Evolutionary conservation across 2,329 filamentous ascomycete species (phyloP).

Genomic region (Microsporum canis): DNA sequence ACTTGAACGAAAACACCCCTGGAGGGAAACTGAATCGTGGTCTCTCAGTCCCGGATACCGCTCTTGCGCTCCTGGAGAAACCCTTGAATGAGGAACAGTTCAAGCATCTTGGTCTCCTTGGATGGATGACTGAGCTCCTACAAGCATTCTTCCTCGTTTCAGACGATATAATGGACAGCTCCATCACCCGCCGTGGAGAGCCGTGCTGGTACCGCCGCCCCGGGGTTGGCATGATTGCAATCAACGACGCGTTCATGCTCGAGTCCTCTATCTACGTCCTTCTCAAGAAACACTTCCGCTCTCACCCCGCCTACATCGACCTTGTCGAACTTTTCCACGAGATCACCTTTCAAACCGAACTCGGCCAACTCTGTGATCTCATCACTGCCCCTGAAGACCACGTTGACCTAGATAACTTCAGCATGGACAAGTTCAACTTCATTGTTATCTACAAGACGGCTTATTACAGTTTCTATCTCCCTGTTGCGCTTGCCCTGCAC

Average conservation of each 20-base stretch:
- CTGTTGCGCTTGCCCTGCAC: conserved; percentile 80
- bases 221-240: conserved; percentile 86
- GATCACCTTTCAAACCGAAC: conserved; percentile 82
- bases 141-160: conserved; percentile 98
- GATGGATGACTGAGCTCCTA: conserved; percentile 96
- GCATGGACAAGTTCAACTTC: conserved; percentile 87
- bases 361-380: conserved; percentile 88
- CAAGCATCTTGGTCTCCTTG: conserved; percentile 75
- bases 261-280: conserved; percentile 82
- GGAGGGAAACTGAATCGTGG: conserved; percentile 98
- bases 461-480: conserved; percentile 98
- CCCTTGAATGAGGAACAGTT: conserved; percentile 55
- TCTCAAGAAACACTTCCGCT: conserved; percentile 86
- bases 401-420: conserved; percentile 91
- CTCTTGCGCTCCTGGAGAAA: conserved; percentile 18
- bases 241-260: conserved; percentile 97
- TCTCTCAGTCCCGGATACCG: conserved; percentile 51
- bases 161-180: conserved; percentile 97
- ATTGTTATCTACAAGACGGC: conserved; percentile 99
- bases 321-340: conserved; percentile 95
- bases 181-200: conserved; percentile 84
- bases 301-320: conserved; percentile 78
- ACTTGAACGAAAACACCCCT: conserved; percentile 70
- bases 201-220: conserved; percentile 94
- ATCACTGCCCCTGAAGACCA: conserved; percentile 91